Base-by-base conservation (phyloP, 176 grass and related monocot species). In the Bothriochloa decipiens region DNA sequence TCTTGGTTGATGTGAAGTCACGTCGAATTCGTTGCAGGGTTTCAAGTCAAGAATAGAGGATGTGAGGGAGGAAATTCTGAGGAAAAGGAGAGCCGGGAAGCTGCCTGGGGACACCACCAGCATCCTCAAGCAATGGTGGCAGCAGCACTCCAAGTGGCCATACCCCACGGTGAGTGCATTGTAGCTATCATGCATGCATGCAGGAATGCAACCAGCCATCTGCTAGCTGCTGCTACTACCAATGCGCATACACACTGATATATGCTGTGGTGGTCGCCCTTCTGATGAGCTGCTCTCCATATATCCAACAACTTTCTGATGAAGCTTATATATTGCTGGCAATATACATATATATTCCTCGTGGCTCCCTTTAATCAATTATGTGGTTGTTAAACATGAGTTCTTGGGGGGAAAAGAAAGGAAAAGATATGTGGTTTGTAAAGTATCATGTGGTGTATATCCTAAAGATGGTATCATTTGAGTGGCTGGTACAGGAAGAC, bases 11-110 rank as follows among this genome's bases (percentile, higher is more conserved):
- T 68, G 4, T 53, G 7, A 60, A 7, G 32, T 65, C 17, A 35
- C 18, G 69, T 73, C 52, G 36, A 73, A 49, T 74, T 68, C 0
- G 25, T 68, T 45, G 7, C 80, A 97, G 97, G 97, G 97, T 35
- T 99, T 99, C 87, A 99, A 94, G 82, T 99, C 97, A 60, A 96
- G 84, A 86, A 99, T 99, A 70, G 97, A 92, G 68, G 97, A 99
- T 77, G 97, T 99, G 70, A 87, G 97, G 52, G 97, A 99, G 14
- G 97, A 99, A 61, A 99, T 99, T 65, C 42, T 99, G 26, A 79
- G 97, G 81, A 99, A 99, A 66, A 99, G 97, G 82, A 96, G 97
- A 83, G 97, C 97, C 14, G 97, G 97, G 32, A 99, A 99, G 88
- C 70, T 99, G 90, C 97, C 97, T 33, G 97, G 97, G 72, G 97